These are phyloP conservation scores for Agroathelia rolfsii DNA, from an alignment of 1,284 basidiomycete species.

Conservation along the genomic window DNA sequence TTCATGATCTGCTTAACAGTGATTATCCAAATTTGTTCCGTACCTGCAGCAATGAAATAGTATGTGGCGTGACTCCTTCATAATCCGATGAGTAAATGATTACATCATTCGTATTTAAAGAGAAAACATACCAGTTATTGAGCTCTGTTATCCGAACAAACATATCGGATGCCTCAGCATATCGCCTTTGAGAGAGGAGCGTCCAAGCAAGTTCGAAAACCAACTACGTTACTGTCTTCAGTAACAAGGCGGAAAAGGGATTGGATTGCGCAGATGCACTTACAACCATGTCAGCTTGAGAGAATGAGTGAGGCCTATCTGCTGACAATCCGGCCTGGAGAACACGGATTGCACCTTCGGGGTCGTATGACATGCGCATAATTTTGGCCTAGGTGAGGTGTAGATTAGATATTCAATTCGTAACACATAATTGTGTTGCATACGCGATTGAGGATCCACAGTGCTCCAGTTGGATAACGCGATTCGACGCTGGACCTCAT, in stretches of 20 bases:
- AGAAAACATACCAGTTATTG: constrained; percentile 49
- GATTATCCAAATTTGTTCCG: constrained; percentile 7
- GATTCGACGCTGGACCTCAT: constrained; percentile 32
- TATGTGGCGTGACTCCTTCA: constrained; percentile 68
- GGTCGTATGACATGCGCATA: constrained; percentile 55
- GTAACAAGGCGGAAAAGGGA: constrained; percentile 2
- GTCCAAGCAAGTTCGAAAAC: constrained; percentile 74
- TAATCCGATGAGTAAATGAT: constrained; percentile 5
- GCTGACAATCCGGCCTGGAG: constrained; percentile 49
- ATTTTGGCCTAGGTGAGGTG: constrained; percentile 52
- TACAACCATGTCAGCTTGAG: constrained; percentile 64
- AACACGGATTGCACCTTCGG: constrained; percentile 51
- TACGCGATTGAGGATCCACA: constrained; percentile 70
- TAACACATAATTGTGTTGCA: constrained; percentile 10
- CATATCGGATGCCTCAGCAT: constrained; percentile 54
- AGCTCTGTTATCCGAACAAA: constrained; percentile 56
- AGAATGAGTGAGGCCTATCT: constrained; percentile 42
- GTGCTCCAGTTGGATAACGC: constrained; percentile 55
- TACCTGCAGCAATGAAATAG: constrained; percentile 62
- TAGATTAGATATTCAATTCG: background rate
- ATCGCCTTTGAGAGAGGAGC: constrained; percentile 50
- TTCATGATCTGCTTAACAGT: background rate
- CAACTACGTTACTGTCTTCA: constrained; percentile 30
- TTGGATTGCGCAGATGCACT: constrained; percentile 12
- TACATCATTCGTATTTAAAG: background rate